These are phyloP conservation scores for Ciborinia camelliae DNA, from an alignment of 2,329 filamentous ascomycete species.

Conservation along the genomic window DNA sequence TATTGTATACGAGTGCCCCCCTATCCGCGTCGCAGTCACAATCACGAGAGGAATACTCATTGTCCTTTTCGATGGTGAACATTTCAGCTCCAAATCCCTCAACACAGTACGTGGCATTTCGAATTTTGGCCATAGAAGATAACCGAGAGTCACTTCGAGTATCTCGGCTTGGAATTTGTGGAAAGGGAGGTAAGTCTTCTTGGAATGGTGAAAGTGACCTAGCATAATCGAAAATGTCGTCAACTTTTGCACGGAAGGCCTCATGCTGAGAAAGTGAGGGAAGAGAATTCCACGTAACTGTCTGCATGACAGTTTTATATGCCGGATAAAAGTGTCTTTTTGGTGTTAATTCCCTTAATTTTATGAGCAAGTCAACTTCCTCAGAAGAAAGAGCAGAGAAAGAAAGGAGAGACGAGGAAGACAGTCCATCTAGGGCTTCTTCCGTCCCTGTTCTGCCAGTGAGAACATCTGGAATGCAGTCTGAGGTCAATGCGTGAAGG, in stretches of 20 bases:
- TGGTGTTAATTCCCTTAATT: constrained; percentile 45
- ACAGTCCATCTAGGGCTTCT: constrained; percentile 46
- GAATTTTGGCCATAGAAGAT: constrained; percentile 34
- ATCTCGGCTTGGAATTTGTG: background rate
- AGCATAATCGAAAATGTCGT: constrained; percentile 40
- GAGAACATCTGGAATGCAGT: constrained; percentile 38
- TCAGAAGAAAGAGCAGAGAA: constrained; percentile 41
- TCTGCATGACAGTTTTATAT: constrained; percentile 46
- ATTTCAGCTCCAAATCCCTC: constrained; percentile 41
- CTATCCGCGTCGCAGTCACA: constrained; percentile 6
- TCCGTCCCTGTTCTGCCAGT: constrained; percentile 21
- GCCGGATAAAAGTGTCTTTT: constrained; percentile 45
- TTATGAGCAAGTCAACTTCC: constrained; percentile 39
- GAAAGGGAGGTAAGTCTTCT: too few species aligned
- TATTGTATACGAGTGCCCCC: constrained; percentile 22
- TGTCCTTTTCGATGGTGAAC: constrained; percentile 37
- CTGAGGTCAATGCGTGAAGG: constrained; percentile 54
- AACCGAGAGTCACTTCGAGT: background rate
- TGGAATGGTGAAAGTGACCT: constrained; percentile 36
- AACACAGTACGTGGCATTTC: constrained; percentile 37
- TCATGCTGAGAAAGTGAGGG: constrained; percentile 46
- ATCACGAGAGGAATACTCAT: constrained; percentile 39
- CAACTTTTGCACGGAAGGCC: constrained; percentile 40
- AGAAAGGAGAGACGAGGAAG: constrained; percentile 48
- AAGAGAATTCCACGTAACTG: constrained; percentile 44